Evolutionary conservation across 2,329 filamentous ascomycete species (phyloP).

Genomic region (Graphium sp.): DNA sequence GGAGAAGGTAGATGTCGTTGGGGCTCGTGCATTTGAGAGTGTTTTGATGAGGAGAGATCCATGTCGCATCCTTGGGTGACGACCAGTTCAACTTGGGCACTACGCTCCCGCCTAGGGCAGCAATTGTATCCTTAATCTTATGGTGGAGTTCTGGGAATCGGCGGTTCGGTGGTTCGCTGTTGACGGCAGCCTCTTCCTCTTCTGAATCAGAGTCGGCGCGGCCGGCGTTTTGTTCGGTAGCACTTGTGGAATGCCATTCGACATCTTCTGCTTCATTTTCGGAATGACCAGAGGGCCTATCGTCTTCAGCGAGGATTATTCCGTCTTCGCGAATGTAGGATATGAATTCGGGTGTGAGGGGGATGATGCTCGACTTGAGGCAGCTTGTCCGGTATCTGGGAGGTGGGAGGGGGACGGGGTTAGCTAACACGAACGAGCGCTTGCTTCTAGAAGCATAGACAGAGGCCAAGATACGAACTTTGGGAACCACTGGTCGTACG

Average conservation of each 20-base stretch:
- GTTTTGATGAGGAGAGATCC: conserved; percentile 72
- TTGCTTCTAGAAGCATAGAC: conserved; percentile 7
- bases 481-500: conserved; percentile 83
- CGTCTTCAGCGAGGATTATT: conserved; percentile 68
- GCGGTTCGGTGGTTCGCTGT: conserved; percentile 28
- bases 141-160: conserved; percentile 59
- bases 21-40: conserved; percentile 79
- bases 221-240: conserved; percentile 22
- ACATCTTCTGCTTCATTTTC: conserved; percentile 42
- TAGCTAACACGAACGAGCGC: conserved; percentile 1
- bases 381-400: conserved; percentile 53
- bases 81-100: conserved; percentile 97
- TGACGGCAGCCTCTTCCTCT: conserved; percentile 33
- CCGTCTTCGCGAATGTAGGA: conserved; percentile 83
- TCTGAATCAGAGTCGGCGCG: conserved; percentile 26
- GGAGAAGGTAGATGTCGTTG: conserved; percentile 82
- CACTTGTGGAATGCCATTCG: conserved; percentile 19
- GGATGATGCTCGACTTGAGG: conserved; percentile 73
- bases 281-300: conserved; percentile 21
- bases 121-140: conserved; percentile 59
- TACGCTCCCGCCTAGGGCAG: conserved; percentile 68
- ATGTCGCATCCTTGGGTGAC: conserved; percentile 85
- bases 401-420: conserved; percentile 19
- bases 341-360: conserved; percentile 58
- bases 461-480: conserved; percentile 27